phyloP scores from a whole-genome alignment of 1,284 basidiomycete species.

The Ceratobasidium sp. region DNA sequence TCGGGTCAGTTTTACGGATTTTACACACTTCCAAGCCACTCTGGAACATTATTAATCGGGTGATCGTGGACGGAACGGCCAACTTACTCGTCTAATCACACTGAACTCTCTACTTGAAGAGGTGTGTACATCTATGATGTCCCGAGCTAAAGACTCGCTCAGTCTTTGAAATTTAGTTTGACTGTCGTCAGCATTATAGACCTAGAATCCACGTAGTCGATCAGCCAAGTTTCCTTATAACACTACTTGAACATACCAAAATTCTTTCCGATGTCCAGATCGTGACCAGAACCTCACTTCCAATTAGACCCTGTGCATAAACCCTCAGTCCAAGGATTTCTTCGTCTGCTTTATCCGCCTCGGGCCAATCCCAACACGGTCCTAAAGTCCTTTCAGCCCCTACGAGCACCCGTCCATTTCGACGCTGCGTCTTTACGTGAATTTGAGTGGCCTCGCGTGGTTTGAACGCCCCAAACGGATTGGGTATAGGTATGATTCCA shows the following conservation, averaged over 20 bases:
- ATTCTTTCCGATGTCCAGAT: conserved; percentile 22
- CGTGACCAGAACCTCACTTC: not conserved
- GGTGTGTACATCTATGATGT: conserved; percentile 2
- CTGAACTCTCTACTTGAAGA: conserved; percentile 8
- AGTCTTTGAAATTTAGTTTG: conserved; percentile 3
- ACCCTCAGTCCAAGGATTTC: conserved; percentile 17
- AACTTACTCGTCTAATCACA: conserved; percentile 18
- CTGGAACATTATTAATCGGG: not conserved
- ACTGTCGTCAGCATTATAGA: not conserved
- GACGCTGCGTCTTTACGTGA: not conserved
- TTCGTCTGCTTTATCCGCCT: conserved; percentile 18
- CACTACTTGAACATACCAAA: conserved; percentile 1
- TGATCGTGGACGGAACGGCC: not conserved
- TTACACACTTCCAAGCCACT: conserved; percentile 20
- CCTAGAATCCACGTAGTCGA: not conserved
- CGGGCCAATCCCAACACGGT: conserved; percentile 13
- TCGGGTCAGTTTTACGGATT: conserved; percentile 17
- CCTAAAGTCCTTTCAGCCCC: conserved; percentile 25
- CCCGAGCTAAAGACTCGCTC: not conserved
- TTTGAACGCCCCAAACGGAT: conserved; percentile 28
- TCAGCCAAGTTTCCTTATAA: not conserved
- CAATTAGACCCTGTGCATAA: conserved; percentile 1
- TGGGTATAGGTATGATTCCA: conserved; percentile 28
- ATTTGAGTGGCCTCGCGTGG: conserved; percentile 16
- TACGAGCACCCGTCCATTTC: conserved; percentile 18